Evolutionary conservation across 164 flowering plant genomes (phyloP).

Genomic region (Akebia trifoliata): DNA sequence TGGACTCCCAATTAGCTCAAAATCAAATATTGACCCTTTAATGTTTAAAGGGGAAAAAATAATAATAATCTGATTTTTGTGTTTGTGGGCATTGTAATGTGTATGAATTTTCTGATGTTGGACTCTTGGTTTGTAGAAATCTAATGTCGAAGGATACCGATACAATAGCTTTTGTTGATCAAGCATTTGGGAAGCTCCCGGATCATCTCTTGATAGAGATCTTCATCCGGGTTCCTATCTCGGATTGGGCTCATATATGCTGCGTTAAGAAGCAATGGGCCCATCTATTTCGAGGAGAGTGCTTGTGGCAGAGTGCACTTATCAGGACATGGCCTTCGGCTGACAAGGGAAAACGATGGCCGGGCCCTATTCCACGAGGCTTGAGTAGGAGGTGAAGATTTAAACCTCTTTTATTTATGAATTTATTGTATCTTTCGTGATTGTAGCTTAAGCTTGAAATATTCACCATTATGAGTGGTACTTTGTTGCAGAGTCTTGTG

Average conservation of each 20-base stretch:
- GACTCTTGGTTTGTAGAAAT: constrained; percentile 20
- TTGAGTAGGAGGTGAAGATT: constrained; percentile 50
- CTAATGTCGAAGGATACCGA: constrained; percentile 25
- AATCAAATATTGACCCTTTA: too few species aligned
- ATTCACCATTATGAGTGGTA: too few species aligned
- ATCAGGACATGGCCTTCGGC: constrained; percentile 49
- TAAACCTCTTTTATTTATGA: neutral
- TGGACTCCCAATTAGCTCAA: too few species aligned
- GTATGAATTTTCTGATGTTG: constrained; percentile 2
- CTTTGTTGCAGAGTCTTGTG: too few species aligned
- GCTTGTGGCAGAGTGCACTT: constrained; percentile 74
- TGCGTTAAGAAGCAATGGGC: constrained; percentile 78
- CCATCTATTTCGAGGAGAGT: constrained; percentile 52
- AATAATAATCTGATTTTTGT: too few species aligned
- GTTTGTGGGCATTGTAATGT: neutral
- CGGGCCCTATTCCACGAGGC: constrained; percentile 82
- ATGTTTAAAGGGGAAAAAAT: too few species aligned
- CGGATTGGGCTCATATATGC: constrained; percentile 55
- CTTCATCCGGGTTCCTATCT: constrained; percentile 54
- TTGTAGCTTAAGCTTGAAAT: too few species aligned
- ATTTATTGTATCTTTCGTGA: neutral
- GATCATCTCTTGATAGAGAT: constrained; percentile 76
- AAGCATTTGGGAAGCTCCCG: constrained; percentile 56
- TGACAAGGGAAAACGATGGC: constrained; percentile 54
- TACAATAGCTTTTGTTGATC: constrained; percentile 23